Base-by-base conservation (phyloP, 2,329 filamentous ascomycete species). In the Ceratocystis lukuohia region DNA sequence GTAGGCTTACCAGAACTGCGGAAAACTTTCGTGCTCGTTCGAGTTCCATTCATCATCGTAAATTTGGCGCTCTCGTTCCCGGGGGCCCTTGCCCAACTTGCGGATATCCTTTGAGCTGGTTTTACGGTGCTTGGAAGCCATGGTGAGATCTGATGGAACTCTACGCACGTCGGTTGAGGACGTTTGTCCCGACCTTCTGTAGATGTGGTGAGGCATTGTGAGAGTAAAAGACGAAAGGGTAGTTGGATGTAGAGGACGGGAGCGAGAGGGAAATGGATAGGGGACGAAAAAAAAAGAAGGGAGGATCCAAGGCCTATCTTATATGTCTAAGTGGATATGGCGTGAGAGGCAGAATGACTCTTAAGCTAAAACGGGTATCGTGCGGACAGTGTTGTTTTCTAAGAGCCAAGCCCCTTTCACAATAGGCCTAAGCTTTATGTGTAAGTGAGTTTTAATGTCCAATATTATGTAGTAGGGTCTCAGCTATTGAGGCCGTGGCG, bases 1-100 rank as follows among this genome's bases (percentile, higher is more conserved):
- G 1, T 65, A 70, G 67, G 80, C 82, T 67, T 79, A 87, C 84
- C 84, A 87, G 72, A 79, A 86, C 72, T 86, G 83, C 25, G 84
- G 84, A 69, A 87, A 86, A 74, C 80, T 84, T 71, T 86, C 84
- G 66, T 82, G 77, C 71, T 67, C 69, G 25, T 84, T 83, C 65
- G 85, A 80, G 65, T 82, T 80, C 73, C 77, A 82, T 72, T 77
- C 78, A 45, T 81, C 79, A 67, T 69, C 67, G 33, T 61, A 44
- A 3, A 66, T 66, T 45, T 80, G 77, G 72, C 76, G 76, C 69
- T 83, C 80, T 30, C 79, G 76, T 61, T 83, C 80, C 65, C 78
- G 78, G 10, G 79, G 76, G 68, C 76, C 79, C 70, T 80, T 81
- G 65, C 80, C 78, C 68, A 80, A 74, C 73, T 82, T 84, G 67